These are phyloP conservation scores for Cylindrotheca fusiformis DNA, from an alignment of 108 stramenopile species.

Conservation along the genomic window DNA sequence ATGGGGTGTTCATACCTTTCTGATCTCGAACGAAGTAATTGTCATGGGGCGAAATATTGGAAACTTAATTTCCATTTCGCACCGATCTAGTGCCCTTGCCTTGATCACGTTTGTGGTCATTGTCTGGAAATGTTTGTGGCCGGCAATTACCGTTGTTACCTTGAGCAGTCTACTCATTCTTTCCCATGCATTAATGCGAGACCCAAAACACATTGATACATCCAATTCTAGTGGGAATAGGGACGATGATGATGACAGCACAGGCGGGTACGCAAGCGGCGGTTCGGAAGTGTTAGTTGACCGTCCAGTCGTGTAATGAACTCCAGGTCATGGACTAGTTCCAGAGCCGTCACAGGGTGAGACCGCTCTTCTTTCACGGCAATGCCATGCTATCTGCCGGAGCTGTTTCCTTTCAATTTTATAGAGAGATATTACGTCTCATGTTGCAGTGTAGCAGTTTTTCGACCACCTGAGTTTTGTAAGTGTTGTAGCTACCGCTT, in stretches of 20 bases:
- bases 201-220: slow-evolving; percentile 73
- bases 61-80: slow-evolving; percentile 54
- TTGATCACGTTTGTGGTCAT: slow-evolving; percentile 58
- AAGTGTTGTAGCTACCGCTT: no score
- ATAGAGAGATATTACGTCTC: no score
- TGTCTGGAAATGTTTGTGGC: slow-evolving; percentile 72
- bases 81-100: slow-evolving; percentile 57
- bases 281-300: slow-evolving; percentile 34
- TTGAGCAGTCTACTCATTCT: slow-evolving; percentile 64
- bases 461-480: no score
- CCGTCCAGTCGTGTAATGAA: slow-evolving; percentile 8
- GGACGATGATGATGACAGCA: slow-evolving; percentile 19
- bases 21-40: slow-evolving; percentile 70
- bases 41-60: slow-evolving; percentile 62
- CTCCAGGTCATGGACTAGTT: no score
- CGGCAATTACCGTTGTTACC: slow-evolving; percentile 47
- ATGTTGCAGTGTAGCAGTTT: no score
- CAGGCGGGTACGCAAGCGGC: slow-evolving; percentile 2
- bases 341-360: no score
- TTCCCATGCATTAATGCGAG: slow-evolving; percentile 74
- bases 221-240: background rate
- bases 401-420: no score
- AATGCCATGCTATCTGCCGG: no score
- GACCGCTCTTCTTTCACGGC: no score
- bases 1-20: slow-evolving; percentile 63